Evolutionary conservation across 2,329 filamentous ascomycete genomes (phyloP), one percentile per base, ranked within the genome.

Genomic region (Trichoderma harzianum): DNA sequence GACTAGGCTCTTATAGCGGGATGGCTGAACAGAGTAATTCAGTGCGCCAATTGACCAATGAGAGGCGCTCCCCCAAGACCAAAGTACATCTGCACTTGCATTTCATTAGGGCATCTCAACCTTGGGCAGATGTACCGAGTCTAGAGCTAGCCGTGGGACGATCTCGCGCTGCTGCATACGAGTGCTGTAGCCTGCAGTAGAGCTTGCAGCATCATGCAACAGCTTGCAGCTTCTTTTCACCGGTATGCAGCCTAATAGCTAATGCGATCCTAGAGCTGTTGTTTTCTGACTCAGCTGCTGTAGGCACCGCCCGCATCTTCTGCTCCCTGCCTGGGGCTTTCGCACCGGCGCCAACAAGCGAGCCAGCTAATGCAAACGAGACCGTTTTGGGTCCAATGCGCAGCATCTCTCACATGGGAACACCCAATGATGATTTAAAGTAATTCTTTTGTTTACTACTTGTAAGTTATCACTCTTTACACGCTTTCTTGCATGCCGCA

Each of bases 11-110:
- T n/a, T 6, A 24, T 60, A 30, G 30, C 57, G 30, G 18, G 18
- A 55, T 53, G 39, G 68, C 68, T 53, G 10, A 70, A 70, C 3
- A 34, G 47, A 70, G 68, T 65, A 70, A 65, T 70, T 65, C 43
- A 34, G 18, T 3, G 61, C 21, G 1, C 28, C 60, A 60, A 65
- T 65, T 65, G 68, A 28, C 68, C 68, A 65, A 70, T 70, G 18
- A 34, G 68, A 64, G 53, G 7, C 30, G 28, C 43, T 55, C 16
- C n/a, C 24, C 47, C 47, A 18, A 55, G 30, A 43, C 36, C 53
- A 30, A 66, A 55, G 43, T 32, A 65, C 62, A 21, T 21, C 43
- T 51, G 21, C 62, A 43, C 39, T 43, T 26, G 16, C 28, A 39
- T n/a, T 34, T 16, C 62, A 21, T 53, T 26, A 53, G 30, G 30